Evolutionary conservation across 2,329 filamentous ascomycete species (phyloP), one percentile per base, ranked within the genome.

Genomic region (Huntiella moniliformis): DNA sequence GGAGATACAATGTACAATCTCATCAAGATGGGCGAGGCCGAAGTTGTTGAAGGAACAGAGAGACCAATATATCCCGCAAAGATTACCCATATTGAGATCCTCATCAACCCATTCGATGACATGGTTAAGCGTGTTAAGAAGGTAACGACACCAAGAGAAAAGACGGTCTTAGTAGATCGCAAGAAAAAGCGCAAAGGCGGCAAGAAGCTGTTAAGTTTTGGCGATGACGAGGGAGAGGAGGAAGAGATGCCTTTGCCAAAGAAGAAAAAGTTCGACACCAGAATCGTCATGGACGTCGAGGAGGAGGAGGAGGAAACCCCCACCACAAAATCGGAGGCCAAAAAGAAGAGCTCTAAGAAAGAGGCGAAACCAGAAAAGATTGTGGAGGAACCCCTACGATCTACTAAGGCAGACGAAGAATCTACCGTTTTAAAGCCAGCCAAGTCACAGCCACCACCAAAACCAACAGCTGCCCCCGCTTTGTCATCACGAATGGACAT

Each of bases 1-100:
- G 91, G 88, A 22, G 85, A 96, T 53, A 95, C 88, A 12, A 91
- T 98, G 46, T 98, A 92, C 64, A 96, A 95, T 60, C 61, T 98
- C 56, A 78, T 87, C 57, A 92, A 87, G 62, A 94, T 96, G 69
- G 86, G 82, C 15, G 87, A 96, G 58, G 75, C 74, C 0, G 91
- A 96, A 57, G 66, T 92, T 13, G 74, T 79, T 18, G 79, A 84
- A 46, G 79, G 77, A 12, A 78, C 74, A 5, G 88, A 96, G 52
- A 71, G 85, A 51, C 88, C 88, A 2, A 62, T 92, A 42, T 98
- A 94, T 59, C 80, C 88, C 0, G 74, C 85, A 33, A 86, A 78
- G 60, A 78, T 98, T 49, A 77, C 74, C 3, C 66, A 69, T 15
- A 66, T 82, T 22, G 82, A 91, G 59, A 75, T 92, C 15, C 59